Conservation (phyloP, 495 filamentous ascomycete species). For the Xylaria scruposa region DNA sequence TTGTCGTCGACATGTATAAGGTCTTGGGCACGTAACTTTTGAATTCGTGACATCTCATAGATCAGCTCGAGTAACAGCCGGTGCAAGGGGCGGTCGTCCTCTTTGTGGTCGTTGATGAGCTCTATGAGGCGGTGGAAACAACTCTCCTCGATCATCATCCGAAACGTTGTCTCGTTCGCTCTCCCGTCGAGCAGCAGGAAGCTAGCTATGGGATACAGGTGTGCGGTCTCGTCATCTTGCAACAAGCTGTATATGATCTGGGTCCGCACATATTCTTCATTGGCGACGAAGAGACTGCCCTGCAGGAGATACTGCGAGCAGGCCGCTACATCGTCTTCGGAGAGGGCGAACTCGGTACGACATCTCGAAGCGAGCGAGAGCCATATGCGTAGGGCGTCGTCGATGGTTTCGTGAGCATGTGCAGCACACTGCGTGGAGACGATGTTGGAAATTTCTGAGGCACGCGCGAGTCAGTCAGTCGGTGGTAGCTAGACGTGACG, state of each 20-base stretch:
- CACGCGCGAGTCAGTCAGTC: conserved; percentile 27
- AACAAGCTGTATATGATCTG: conserved; percentile 92
- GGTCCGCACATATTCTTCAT: conserved; percentile 86
- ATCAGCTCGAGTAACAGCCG: conserved; percentile 83
- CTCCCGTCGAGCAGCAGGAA: conserved; percentile 92
- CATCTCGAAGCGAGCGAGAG: conserved; percentile 77
- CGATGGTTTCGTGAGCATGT: conserved; percentile 73
- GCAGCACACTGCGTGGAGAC: conserved; percentile 73
- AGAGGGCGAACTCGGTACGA: conserved; percentile 82
- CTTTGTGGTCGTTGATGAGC: conserved; percentile 70
- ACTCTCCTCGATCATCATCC: conserved; percentile 85
- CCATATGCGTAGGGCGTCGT: conserved; percentile 84
- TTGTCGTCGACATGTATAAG: conserved; percentile 81
- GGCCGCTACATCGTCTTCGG: conserved; percentile 81
- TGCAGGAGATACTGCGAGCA: conserved; percentile 84
- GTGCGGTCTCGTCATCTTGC: conserved; percentile 83
- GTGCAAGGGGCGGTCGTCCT: conserved; percentile 75
- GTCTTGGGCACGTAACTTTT: conserved; percentile 78
- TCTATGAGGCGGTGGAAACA: conserved; percentile 84
- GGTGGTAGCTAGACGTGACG: neutral
- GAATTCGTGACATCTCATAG: conserved; percentile 97
- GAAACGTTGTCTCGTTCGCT: conserved; percentile 76
- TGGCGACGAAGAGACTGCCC: conserved; percentile 72
- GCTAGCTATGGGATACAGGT: conserved; percentile 80
- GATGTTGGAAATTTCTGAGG: conserved; percentile 79